Evolutionary conservation across 2,329 filamentous ascomycete species (phyloP).

Genomic region (Aspergillus sp.): DNA sequence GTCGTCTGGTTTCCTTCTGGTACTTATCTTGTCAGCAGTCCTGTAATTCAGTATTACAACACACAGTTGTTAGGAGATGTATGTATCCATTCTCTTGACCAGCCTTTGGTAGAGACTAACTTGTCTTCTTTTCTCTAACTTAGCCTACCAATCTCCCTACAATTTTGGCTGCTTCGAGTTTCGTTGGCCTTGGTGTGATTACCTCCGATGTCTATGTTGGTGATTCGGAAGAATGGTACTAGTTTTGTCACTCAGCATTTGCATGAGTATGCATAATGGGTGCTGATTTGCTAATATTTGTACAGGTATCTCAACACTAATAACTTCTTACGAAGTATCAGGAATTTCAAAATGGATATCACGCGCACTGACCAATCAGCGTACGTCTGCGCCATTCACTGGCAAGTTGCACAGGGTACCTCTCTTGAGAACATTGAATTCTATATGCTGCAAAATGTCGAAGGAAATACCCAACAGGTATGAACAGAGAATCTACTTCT

Average conservation of each 20-base stretch:
- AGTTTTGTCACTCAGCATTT: too few species aligned
- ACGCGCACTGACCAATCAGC: conserved; percentile 8
- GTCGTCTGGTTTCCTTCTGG: conserved; percentile 77
- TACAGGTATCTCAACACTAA: conserved; percentile 12
- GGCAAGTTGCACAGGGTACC: conserved; percentile 74
- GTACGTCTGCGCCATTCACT: conserved; percentile 60
- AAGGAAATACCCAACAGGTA: too few species aligned
- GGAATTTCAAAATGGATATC: conserved; percentile 30
- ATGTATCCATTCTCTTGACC: neutral
- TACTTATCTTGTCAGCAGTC: conserved; percentile 24
- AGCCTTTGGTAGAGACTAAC: neutral
- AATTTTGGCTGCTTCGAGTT: conserved; percentile 24
- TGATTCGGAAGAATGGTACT: neutral
- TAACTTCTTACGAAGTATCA: conserved; percentile 25
- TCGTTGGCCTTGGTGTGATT: conserved; percentile 26
- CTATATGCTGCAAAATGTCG: conserved; percentile 56
- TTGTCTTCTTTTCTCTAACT: too few species aligned
- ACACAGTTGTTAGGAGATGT: conserved; percentile 25
- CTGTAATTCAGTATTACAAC: conserved; percentile 28
- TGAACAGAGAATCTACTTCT: too few species aligned
- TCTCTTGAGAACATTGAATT: conserved; percentile 73
- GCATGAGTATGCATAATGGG: too few species aligned
- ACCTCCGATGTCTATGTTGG: conserved; percentile 24
- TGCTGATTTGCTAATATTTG: too few species aligned
- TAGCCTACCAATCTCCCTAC: conserved; percentile 13